Evolutionary conservation across 345 rosid species (phyloP).

Genomic region (Corchorus capsularis): DNA sequence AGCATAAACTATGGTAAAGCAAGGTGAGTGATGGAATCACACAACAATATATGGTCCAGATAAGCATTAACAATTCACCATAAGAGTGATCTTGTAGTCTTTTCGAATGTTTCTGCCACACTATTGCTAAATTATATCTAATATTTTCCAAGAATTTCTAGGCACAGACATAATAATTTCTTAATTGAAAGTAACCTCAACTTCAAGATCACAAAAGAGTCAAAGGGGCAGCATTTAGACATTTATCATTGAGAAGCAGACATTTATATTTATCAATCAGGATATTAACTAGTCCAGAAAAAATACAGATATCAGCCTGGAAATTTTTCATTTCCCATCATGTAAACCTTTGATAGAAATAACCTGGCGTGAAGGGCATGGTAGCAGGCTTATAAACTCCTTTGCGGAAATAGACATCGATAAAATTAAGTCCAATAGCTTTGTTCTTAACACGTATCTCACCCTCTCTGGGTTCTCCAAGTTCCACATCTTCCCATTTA

Average conservation of each 20-base stretch:
- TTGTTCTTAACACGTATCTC: constrained; percentile 79
- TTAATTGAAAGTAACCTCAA: neutral
- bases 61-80: neutral
- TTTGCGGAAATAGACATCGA: constrained; percentile 79
- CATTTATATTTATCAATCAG: no score
- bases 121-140: neutral
- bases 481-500: constrained; percentile 88
- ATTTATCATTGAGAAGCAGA: neutral
- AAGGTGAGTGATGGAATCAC: neutral
- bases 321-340: neutral
- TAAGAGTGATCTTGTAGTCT: neutral
- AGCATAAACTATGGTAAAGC: neutral
- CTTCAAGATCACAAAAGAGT: neutral
- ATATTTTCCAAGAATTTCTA: neutral
- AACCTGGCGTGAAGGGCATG: constrained; percentile 88
- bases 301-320: neutral
- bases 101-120: neutral
- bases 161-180: neutral
- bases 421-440: constrained; percentile 88
- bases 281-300: neutral
- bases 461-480: constrained; percentile 84
- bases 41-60: neutral
- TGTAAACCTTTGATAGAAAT: neutral
- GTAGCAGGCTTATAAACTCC: constrained; percentile 73
- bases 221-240: neutral